phyloP scores from a whole-genome alignment of 2,329 filamentous ascomycete species.

The Elsinoe perseae region DNA sequence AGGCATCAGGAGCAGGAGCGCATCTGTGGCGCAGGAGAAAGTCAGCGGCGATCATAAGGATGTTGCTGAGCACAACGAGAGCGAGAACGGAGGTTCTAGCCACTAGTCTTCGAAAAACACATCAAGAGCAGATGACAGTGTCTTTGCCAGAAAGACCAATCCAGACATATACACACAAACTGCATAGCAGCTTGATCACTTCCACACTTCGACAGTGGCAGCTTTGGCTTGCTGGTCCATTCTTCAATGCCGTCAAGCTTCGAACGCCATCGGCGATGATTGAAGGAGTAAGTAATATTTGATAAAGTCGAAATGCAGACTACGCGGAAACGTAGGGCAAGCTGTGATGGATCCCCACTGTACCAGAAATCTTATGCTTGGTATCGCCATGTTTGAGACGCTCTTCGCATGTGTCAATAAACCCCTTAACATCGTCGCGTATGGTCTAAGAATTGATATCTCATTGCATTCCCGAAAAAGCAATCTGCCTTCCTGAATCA shows the following conservation, averaged over 20 bases:
- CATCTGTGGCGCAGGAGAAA: background rate
- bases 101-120: background rate
- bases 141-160: no score
- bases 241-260: background rate
- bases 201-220: background rate
- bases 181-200: no score
- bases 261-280: background rate
- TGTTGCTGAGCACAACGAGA: background rate
- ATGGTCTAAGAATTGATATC: background rate
- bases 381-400: background rate
- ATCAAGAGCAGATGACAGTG: no score
- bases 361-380: background rate
- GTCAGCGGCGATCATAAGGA: background rate
- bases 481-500: conserved; percentile 1
- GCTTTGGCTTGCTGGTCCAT: background rate
- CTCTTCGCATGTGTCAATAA: background rate
- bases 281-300: background rate
- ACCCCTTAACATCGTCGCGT: no score
- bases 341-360: background rate
- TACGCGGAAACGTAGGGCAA: background rate
- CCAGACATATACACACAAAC: no score
- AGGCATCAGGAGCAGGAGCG: background rate
- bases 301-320: background rate
- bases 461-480: background rate
- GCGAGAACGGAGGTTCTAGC: background rate